phyloP scores from a whole-genome alignment of 495 filamentous ascomycete genomes.

The Aspergillus affinis region DNA sequence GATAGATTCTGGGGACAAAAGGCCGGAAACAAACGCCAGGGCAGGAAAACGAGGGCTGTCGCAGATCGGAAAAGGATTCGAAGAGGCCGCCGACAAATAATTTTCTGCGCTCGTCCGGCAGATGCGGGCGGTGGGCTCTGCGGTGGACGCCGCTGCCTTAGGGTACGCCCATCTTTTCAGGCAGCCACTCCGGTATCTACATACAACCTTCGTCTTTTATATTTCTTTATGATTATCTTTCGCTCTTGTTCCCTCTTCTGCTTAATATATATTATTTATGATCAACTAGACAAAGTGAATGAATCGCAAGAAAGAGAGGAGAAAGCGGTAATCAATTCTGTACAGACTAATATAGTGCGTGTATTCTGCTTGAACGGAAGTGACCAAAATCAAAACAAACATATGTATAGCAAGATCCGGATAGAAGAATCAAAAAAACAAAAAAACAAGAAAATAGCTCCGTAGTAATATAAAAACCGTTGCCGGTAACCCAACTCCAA shows the following conservation, averaged over 20 bases:
- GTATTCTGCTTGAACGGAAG: background rate
- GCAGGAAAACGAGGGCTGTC: background rate
- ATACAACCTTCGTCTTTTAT: too few relatives aligned
- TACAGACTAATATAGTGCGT: background rate
- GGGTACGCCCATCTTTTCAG: constrained; percentile 12
- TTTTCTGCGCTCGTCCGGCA: constrained; percentile 28
- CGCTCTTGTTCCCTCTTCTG: too few relatives aligned
- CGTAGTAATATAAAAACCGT: background rate
- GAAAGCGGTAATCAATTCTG: background rate
- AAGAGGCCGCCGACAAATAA: constrained; percentile 21
- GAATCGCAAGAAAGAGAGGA: background rate
- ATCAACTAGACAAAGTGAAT: too few relatives aligned
- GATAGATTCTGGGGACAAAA: background rate
- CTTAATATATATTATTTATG: too few relatives aligned
- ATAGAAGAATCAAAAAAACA: constrained; percentile 6
- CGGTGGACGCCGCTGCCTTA: constrained; percentile 19
- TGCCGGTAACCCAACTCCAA: background rate
- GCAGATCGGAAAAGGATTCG: background rate
- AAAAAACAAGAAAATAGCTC: constrained; percentile 13
- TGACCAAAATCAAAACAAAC: background rate
- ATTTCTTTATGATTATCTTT: too few relatives aligned
- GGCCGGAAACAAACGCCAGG: background rate
- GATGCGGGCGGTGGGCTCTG: constrained; percentile 23
- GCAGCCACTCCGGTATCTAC: background rate
- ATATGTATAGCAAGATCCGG: constrained; percentile 8